A percentile compares a stretch with the other conserved stretches of the same genome.
phyloP scores from a whole-genome alignment of 805 yeast genomes.

The Kazachstania bromeliacearum region DNA sequence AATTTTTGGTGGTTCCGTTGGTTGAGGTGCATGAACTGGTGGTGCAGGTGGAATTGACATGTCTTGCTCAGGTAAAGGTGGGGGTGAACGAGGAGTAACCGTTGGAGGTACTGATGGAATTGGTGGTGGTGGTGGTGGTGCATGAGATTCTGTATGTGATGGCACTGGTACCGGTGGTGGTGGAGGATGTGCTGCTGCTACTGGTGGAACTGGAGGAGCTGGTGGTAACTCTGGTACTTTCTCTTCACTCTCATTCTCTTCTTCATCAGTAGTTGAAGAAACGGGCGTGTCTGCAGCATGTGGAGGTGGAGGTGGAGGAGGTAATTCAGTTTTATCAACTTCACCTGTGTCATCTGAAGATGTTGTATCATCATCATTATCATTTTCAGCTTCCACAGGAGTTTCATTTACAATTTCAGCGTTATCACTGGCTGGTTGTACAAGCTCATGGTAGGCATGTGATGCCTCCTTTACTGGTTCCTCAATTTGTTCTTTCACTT shows the following conservation, averaged over 20 bases:
- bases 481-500: conserved; percentile 4
- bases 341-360: conserved; percentile 6
- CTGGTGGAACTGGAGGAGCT: conserved; percentile 4
- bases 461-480: neutral
- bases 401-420: neutral
- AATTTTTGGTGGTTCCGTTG: conserved; percentile 15
- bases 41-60: conserved; percentile 5
- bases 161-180: conserved; percentile 2
- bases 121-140: conserved; percentile 8
- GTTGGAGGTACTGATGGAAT: conserved; percentile 3
- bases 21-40: conserved; percentile 4
- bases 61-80: conserved; percentile 1
- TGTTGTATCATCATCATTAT: neutral
- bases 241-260: neutral
- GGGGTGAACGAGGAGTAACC: conserved; percentile 5
- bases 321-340: neutral
- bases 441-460: conserved; percentile 9
- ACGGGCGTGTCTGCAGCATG: conserved; percentile 5
- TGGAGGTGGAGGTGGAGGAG: conserved; percentile 3
- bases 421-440: conserved; percentile 3
- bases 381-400: neutral
- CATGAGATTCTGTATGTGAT: conserved; percentile 1
- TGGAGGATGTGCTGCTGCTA: conserved; percentile 1
- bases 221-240: conserved; percentile 6
- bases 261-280: conserved; percentile 9